Evolutionary conservation across 2,329 filamentous ascomycete genomes (phyloP), one percentile per base, ranked within the genome.

Genomic region (Lachnellula occidentalis): DNA sequence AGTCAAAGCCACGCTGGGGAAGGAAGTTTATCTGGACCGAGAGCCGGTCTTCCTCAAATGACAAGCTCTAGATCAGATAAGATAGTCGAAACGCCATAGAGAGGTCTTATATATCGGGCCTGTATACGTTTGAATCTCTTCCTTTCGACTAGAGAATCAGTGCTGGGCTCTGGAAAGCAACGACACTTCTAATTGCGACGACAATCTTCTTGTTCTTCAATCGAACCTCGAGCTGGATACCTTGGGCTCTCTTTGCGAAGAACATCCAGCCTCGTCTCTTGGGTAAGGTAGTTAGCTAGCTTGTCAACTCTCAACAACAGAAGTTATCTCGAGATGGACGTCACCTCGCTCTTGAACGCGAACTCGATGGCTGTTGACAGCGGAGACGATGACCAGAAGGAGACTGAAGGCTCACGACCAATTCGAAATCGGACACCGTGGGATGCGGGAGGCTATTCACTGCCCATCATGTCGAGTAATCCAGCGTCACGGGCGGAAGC

Each of bases 391-490:
- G 43, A 14, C 43, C 21, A 52, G 47, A 54, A 58, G 54, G 57
- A 54, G 37, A 45, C 47, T 42, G 56, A 57, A 19, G 53, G 47
- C 17, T 58, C 55, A 17, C 59, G 51, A 36, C 59, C 58, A 15
- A 55, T 59, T n/a, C 56, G 64, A 37, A 70, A 60, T 59, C 61
- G 67, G 48, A 70, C 66, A 9, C 67, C 67, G 42, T 70, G 68
- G 67, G 67, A 70, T 56, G 67, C 67, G 19, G 68, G 65, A 51
- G 68, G 68, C 42, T 70, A 70, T 61, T 64, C 68, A 55, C 56
- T 70, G 43, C 68, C 67, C 7, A 61, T 69, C 34, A 66, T 48
- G 11, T 37, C 54, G 19, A 50, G 42, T 31, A 46, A 66, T 47
- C 64, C 59, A 22, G 42, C 61, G 31, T 57, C 57, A 19, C 60